These are phyloP conservation scores for Phytophthora hibernalis DNA, from an alignment of 352 stramenopile genomes.

Conservation along the genomic window DNA sequence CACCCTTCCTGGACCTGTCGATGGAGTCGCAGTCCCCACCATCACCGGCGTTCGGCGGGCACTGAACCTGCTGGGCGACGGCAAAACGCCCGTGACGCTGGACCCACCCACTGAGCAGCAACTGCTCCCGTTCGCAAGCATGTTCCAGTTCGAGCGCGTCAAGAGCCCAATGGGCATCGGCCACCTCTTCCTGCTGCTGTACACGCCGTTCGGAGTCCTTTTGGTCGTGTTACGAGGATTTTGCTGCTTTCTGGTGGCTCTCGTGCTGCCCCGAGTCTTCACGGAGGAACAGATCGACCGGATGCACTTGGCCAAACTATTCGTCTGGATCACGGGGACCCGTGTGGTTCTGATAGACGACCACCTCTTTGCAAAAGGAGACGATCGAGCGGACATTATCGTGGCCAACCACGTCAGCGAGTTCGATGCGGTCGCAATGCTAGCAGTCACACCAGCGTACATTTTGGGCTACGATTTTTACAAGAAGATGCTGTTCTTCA, in stretches of 20 bases:
- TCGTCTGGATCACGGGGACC: conserved; percentile 56
- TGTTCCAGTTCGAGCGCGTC: conserved; percentile 80
- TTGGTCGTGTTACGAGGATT: conserved; percentile 52
- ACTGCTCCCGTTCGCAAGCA: conserved; percentile 50
- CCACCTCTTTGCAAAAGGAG: conserved; percentile 41
- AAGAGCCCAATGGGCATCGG: conserved; percentile 49
- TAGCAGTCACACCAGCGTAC: conserved; percentile 56
- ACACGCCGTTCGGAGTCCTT: conserved; percentile 60
- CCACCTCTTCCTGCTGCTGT: conserved; percentile 64
- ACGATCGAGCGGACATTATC: conserved; percentile 48
- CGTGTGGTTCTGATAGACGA: conserved; percentile 49
- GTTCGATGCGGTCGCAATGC: conserved; percentile 70
- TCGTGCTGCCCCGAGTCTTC: conserved; percentile 52
- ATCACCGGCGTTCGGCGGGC: conserved; percentile 35
- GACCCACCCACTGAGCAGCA: conserved; percentile 44
- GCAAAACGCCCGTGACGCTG: conserved; percentile 27
- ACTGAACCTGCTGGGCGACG: conserved; percentile 42
- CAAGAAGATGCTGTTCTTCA: conserved; percentile 81
- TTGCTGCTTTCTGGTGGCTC: conserved; percentile 48
- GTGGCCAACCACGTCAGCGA: conserved; percentile 84
- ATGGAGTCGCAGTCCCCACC: conserved; percentile 36
- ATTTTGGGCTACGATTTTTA: conserved; percentile 87
- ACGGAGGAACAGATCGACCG: conserved; percentile 58
- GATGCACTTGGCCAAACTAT: conserved; percentile 46
- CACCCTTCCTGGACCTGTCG: conserved; percentile 43